Conservation (phyloP, 495 filamentous ascomycete species). For the Neurospora sp. region DNA sequence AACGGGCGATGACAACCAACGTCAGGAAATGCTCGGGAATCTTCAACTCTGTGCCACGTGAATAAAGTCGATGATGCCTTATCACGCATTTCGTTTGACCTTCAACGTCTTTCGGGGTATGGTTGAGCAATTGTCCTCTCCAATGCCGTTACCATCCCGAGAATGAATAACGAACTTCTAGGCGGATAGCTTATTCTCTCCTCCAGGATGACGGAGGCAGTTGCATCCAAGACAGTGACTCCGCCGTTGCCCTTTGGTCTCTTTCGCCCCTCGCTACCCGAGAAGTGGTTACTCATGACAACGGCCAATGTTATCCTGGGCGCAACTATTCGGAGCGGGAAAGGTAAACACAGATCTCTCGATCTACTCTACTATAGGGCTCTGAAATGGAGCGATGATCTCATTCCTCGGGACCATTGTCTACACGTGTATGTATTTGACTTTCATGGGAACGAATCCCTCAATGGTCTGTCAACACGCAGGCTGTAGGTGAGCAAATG, state of each 20-base stretch:
- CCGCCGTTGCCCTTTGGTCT: not conserved
- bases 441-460: not conserved
- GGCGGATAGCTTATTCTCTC: not conserved
- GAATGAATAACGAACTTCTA: not conserved
- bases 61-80: not conserved
- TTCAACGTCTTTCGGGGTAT: not conserved
- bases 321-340: not conserved
- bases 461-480: not conserved
- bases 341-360: not conserved
- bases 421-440: too few species aligned
- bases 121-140: not conserved
- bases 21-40: not conserved
- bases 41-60: not conserved
- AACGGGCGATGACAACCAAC: not conserved
- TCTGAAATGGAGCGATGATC: not conserved
- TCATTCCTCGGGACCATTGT: not conserved
- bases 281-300: not conserved
- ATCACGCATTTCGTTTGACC: not conserved
- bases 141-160: not conserved
- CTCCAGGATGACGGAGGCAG: not conserved
- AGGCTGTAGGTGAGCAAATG: not conserved
- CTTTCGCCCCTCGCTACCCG: not conserved
- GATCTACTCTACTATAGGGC: not conserved
- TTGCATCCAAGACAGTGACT: not conserved
- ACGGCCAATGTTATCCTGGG: not conserved